Percentiles rank a stretch among this genome's conserved stretches.
These are phyloP conservation scores for Apiospora aurea DNA, from an alignment of 2,329 filamentous ascomycete genomes.

Conservation along the genomic window DNA sequence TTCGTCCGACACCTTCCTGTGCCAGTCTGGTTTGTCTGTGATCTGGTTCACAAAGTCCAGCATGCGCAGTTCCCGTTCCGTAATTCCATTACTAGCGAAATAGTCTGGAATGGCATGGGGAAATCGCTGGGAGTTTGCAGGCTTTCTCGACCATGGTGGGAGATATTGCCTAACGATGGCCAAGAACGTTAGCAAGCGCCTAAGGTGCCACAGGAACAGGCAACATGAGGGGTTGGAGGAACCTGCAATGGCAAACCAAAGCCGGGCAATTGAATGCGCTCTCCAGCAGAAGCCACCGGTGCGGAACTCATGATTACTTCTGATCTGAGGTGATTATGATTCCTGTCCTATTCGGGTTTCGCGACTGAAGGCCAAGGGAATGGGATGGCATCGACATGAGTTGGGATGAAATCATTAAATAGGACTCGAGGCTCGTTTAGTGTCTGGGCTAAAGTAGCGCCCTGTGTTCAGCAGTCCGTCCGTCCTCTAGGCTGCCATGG, in stretches of 20 bases:
- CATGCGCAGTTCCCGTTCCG: constrained; percentile 5
- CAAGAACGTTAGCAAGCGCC: not conserved
- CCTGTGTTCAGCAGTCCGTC: too few species aligned
- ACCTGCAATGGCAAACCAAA: constrained; percentile 4
- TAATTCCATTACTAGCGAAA: not conserved
- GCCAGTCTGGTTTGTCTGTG: constrained; percentile 48
- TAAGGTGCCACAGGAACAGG: not conserved
- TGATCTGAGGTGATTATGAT: not conserved
- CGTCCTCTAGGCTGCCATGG: too few species aligned
- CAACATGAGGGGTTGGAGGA: not conserved
- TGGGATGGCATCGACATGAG: too few species aligned
- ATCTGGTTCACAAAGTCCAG: constrained; percentile 31
- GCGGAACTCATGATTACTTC: not conserved
- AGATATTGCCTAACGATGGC: not conserved
- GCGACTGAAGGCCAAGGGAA: too few species aligned
- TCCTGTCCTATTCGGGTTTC: not conserved
- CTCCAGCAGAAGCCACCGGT: not conserved
- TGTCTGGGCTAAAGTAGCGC: too few species aligned
- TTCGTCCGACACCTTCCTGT: constrained; percentile 44
- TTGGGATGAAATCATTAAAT: too few species aligned
- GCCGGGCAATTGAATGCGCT: not conserved
- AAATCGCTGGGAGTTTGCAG: not conserved
- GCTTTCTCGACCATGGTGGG: not conserved
- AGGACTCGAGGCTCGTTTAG: too few species aligned
- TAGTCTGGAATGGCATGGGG: not conserved